Percentiles rank a stretch among this genome's conserved stretches.
phyloP scores from a whole-genome alignment of 257 asterid genomes.

The Cinchona pubescens region DNA sequence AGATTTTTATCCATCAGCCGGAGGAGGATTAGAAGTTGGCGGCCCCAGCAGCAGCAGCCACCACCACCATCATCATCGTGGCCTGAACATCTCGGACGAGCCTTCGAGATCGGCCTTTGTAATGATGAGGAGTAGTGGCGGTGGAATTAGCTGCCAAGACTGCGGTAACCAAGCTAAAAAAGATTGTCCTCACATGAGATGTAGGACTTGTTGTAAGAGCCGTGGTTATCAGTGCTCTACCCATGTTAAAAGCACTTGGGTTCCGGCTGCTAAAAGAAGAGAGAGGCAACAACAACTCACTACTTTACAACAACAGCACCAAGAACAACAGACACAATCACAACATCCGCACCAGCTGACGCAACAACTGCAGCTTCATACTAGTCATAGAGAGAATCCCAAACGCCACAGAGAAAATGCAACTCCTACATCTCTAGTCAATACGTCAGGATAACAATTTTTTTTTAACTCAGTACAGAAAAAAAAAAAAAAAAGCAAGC shows the following conservation, averaged over 20 bases:
- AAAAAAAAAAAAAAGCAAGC: no score
- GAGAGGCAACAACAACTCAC: slow-evolving; percentile 61
- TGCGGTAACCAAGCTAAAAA: slow-evolving; percentile 90
- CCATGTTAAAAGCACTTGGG: slow-evolving; percentile 89
- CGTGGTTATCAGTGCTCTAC: slow-evolving; percentile 77
- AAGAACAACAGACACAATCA: neutral
- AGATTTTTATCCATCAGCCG: slow-evolving; percentile 62
- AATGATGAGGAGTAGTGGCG: slow-evolving; percentile 59
- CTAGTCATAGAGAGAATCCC: slow-evolving; percentile 23
- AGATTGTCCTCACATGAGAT: slow-evolving; percentile 82
- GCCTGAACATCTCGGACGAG: slow-evolving; percentile 37
- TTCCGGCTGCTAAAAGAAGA: slow-evolving; percentile 78
- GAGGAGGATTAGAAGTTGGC: slow-evolving; percentile 48
- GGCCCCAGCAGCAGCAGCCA: slow-evolving; percentile 44
- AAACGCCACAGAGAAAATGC: slow-evolving; percentile 50
- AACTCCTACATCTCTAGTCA: slow-evolving; percentile 45
- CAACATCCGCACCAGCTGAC: slow-evolving; percentile 20
- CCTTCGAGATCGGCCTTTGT: slow-evolving; percentile 50
- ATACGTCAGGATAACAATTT: slow-evolving; percentile 41
- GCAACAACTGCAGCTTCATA: slow-evolving; percentile 20
- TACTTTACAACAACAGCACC: slow-evolving; percentile 28
- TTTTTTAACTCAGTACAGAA: neutral
- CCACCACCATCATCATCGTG: slow-evolving; percentile 14
- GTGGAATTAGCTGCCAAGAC: slow-evolving; percentile 86
- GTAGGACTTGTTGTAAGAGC: slow-evolving; percentile 87